Base-by-base conservation (phyloP, 768 basidiomycete species). In the Lactifluus volemus region DNA sequence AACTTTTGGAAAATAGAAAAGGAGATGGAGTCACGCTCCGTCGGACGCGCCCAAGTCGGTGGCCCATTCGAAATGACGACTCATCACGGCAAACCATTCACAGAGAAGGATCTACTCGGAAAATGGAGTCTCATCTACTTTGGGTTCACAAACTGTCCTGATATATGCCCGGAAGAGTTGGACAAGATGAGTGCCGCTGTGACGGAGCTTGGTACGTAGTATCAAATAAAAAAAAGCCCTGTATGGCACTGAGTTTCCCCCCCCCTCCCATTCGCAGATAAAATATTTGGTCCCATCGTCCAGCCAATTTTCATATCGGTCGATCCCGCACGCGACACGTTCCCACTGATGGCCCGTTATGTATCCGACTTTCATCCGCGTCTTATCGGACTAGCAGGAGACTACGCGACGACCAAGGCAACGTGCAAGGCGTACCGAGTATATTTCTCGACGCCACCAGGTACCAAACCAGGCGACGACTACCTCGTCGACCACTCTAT, bases 111-210 rank as follows among this genome's bases (percentile, higher is more conserved):
- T 69, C 76, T 98, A 49, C 73, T 88, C 29, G 95, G 94, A 39
- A 89, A 90, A 75, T 98, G 92, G 92, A 88, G 80, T n/a, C 75
- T 92, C 61, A 80, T 91, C 49, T 92, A 98, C 76, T 99, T 99
- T 74, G 97, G 97, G n/a, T 99, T 98, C 77, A 95, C 96, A 34
- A 96, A 99, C 73, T 99, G 97, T 73, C 96, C 97, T 6, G 97
- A 99, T 73, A 98, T 99, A 56, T 99, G 97, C 70, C 97, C 97
- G 1, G 91, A 95, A 57, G 96, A 98, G 74, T 79, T 99, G 32
- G 97, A 99, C 77, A 98, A 98, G 77, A 84, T 98, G 76, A 84
- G 88, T 12, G 78, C 74, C 0, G 85, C 94, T 17, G 78, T 98
- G 47, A 79, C 87, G 36, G 73, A 78, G 51, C 76, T 92, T 56